Conservation (phyloP, 345 rosid species). For the Gossypium rotundifolium region DNA sequence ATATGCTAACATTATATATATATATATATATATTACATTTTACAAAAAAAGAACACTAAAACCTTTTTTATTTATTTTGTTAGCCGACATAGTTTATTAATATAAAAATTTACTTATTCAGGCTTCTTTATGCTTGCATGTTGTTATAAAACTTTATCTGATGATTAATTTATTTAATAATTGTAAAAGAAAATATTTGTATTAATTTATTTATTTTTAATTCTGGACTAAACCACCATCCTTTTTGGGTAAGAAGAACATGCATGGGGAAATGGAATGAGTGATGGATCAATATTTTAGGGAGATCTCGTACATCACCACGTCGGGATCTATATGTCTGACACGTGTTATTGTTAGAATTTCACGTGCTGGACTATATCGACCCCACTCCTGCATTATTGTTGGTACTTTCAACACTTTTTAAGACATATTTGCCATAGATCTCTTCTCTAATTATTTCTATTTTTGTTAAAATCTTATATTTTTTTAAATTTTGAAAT, state of each 20-base stretch:
- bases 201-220: neutral
- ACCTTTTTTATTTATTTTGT: neutral
- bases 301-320: neutral
- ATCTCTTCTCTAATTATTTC: neutral
- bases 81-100: neutral
- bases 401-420: neutral
- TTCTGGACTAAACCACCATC: neutral
- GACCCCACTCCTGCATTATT: neutral
- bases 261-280: neutral
- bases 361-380: conserved; percentile 8
- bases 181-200: neutral
- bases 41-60: neutral
- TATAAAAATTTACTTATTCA: neutral
- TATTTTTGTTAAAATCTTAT: neutral
- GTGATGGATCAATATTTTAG: neutral
- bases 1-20: neutral
- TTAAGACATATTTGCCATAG: neutral
- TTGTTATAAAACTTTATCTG: neutral
- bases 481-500: too few species aligned
- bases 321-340: neutral
- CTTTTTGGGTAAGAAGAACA: neutral
- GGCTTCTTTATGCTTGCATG: neutral
- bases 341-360: neutral
- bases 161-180: neutral
- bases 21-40: neutral